Base-by-base conservation (phyloP, 148 eudicot species). In the Dysphania ambrosioides region DNA sequence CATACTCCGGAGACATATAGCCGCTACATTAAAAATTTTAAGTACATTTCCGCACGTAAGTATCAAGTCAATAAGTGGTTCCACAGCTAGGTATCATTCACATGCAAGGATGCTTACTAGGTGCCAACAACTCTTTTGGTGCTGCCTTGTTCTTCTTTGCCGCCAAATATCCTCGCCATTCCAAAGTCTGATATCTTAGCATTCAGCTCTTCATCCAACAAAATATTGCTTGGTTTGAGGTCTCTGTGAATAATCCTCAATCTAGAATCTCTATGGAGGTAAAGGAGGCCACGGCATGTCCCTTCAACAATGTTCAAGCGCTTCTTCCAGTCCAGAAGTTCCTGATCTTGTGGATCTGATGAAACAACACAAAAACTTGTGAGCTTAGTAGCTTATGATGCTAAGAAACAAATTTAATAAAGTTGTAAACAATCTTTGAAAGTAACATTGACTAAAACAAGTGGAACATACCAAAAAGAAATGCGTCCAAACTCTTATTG, bases 1-100 rank as follows among this genome's bases (percentile, higher is more conserved):
- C 76, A 42, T 73, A 73, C 27, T 73, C 76, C 7, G 76, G 67
- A 59, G 76, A 40, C 68, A 73, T 59, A 19, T 73, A 73, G 12
- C 68, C 67, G 18, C 67, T 73, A 6, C 36, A 55, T 2, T 6
- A 13, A 51, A 59, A 19, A 15, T 47, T 19, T 34, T 21, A 15
- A 60, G 19, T 12, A 6, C n/a, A n/a, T n/a, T 4, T 60, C 21
- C 7, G 30, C 34, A 29, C 7, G 18, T 60, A 29, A 63, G 41
- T 31, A 11, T 16, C 67, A 31, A 5, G 23, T 34, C 16, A n/a
- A n/a, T n/a, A n/a, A n/a, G n/a, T n/a, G n/a, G n/a, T n/a, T n/a
- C n/a, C n/a, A n/a, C n/a, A n/a, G n/a, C n/a, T n/a, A n/a, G 29
- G 30, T 3, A 27, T 11, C 6, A 6, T 11, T 1, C 29, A 29